phyloP scores from a whole-genome alignment of 768 basidiomycete species.

The Collybia nuda region DNA sequence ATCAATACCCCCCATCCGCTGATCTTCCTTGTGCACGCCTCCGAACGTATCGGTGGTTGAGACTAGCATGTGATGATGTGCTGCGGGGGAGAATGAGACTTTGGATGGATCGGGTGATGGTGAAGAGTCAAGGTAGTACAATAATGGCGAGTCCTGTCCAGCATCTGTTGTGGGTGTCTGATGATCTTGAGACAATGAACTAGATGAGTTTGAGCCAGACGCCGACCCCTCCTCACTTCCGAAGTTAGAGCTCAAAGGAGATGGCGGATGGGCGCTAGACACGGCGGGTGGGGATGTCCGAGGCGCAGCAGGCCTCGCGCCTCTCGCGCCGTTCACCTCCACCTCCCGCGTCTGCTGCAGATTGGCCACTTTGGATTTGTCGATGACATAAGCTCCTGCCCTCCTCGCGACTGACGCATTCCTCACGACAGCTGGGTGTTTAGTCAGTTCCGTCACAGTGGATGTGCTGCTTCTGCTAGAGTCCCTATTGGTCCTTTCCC shows the following conservation, averaged over 20 bases:
- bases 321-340: slow-evolving; percentile 1
- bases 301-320: slow-evolving; percentile 1
- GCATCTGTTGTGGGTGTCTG: slow-evolving; percentile 38
- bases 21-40: slow-evolving; percentile 19
- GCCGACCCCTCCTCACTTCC: slow-evolving; percentile 40
- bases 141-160: slow-evolving; percentile 24
- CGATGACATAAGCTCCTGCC: slow-evolving; percentile 52
- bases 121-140: slow-evolving; percentile 36
- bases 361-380: slow-evolving; percentile 18
- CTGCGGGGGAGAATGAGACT: slow-evolving; percentile 16
- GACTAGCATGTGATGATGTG: slow-evolving; percentile 19
- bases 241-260: slow-evolving; percentile 50
- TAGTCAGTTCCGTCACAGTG: slow-evolving; percentile 39
- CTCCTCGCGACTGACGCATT: slow-evolving; percentile 48
- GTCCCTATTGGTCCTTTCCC: slow-evolving; percentile 31
- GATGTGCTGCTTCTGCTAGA: slow-evolving; percentile 47
- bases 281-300: slow-evolving; percentile 4
- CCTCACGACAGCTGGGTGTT: slow-evolving; percentile 38
- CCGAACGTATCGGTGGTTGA: slow-evolving; percentile 39
- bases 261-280: slow-evolving; percentile 29
- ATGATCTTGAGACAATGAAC: slow-evolving; percentile 38
- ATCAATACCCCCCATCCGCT: slow-evolving; percentile 14
- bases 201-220: slow-evolving; percentile 38
- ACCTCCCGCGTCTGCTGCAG: slow-evolving; percentile 9
- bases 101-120: slow-evolving; percentile 26